These are phyloP conservation scores for Purshia tridentata DNA, from an alignment of 306 rosid genomes.

Conservation along the genomic window DNA sequence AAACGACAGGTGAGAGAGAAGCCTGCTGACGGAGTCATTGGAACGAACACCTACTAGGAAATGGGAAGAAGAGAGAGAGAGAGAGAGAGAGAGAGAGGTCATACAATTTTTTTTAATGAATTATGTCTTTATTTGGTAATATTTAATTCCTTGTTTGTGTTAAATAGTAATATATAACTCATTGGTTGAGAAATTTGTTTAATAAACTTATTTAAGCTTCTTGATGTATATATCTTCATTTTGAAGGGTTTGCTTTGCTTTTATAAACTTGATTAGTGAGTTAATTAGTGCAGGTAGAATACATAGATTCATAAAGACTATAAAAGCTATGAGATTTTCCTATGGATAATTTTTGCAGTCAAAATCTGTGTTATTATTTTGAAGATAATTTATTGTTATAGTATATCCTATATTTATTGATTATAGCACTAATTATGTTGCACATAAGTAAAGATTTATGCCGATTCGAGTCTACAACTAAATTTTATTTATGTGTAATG, in stretches of 20 bases:
- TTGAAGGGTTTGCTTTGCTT: background rate
- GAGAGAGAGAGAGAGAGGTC: background rate
- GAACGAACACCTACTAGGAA: conserved; percentile 34
- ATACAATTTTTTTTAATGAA: background rate
- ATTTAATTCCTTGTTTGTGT: background rate
- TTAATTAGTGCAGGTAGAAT: background rate
- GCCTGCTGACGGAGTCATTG: conserved; percentile 46
- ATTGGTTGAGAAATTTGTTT: background rate
- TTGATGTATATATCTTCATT: background rate
- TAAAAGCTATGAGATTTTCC: too few species aligned
- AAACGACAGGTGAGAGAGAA: conserved; percentile 33
- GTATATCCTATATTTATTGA: too few species aligned
- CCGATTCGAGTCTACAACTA: too few species aligned
- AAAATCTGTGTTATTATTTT: too few species aligned
- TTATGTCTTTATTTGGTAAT: background rate
- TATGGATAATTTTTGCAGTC: too few species aligned
- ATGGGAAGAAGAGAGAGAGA: background rate
- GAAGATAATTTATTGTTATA: too few species aligned
- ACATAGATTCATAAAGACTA: too few species aligned
- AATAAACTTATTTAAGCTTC: background rate
- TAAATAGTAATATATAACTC: background rate
- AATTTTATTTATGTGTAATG: too few species aligned
- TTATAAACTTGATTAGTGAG: background rate
- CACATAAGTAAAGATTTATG: too few species aligned
- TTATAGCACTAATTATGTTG: too few species aligned